Evolutionary conservation across 2,329 filamentous ascomycete species (phyloP), one percentile per base, ranked within the genome.

Genomic region (Botrytis fabae): DNA sequence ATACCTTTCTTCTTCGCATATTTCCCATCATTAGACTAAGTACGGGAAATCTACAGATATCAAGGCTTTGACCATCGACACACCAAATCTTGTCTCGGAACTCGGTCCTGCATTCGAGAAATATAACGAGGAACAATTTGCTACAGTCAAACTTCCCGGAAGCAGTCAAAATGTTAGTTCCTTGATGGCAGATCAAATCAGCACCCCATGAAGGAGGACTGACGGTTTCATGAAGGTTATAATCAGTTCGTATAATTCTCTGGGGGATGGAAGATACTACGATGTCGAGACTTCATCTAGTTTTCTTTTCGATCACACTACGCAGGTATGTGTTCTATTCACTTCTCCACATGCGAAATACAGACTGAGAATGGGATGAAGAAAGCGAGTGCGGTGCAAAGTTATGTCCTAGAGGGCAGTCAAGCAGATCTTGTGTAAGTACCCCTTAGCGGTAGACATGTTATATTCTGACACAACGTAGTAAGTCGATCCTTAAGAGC

Each of bases 91-190:
- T 75, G 84, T 95, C 72, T 85, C 89, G 74, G 90, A 92, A 76
- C 91, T 98, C 70, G 88, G 87, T 10, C 93, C 94, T 0, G 94
- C 96, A 0, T 97, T 97, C 82, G 87, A 95, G 83, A 94, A 92
- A 83, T 98, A 99, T 88, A 98, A 98, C 80, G 95, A 99, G 84
- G 92, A 95, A 83, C 96, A 99, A 83, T 92, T 98, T 82, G 85
- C 90, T 66, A 94, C 94, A 25, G 91, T 93, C 75, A 97, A 97
- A 86, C 89, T 99, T 72, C 95, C 95, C 0, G 94, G 94, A 44
- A 90, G 92, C 81, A 95, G 90, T 82, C 90, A 94, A 82, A 84
- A 92, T 84, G 94, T 97, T 80, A 71, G 84, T 79, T 63, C 35
- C 35, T 32, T 20, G n/a, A 42, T 51, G 35, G 42, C 25, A 64